phyloP scores from a whole-genome alignment of 129 eudicot genomes.

The Centrapalus pauciflorus region DNA sequence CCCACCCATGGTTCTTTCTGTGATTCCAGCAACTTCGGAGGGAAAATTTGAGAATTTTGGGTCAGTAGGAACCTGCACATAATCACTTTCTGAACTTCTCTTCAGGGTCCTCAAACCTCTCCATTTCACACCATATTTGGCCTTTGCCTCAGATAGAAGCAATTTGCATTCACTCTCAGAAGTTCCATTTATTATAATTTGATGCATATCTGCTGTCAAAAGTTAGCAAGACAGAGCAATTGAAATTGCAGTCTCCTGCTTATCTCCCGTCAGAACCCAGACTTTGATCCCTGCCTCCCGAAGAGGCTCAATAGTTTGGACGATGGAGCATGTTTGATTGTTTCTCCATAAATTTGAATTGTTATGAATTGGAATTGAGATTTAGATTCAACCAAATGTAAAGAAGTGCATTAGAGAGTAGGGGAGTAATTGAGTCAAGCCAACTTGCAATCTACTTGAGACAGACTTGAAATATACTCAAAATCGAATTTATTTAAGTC shows the following conservation, averaged over 20 bases:
- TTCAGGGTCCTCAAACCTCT: constrained; percentile 20
- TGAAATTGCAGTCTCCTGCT: constrained; percentile 95
- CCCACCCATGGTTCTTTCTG: constrained; percentile 25
- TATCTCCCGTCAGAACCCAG: constrained; percentile 97
- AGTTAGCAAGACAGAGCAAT: constrained; percentile 81
- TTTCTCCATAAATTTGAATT: constrained; percentile 35
- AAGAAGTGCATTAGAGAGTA: no score
- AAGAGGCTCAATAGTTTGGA: constrained; percentile 73
- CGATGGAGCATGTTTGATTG: constrained; percentile 10
- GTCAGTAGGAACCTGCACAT: constrained; percentile 38
- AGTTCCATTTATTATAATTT: constrained; percentile 71
- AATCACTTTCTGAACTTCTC: constrained; percentile 22
- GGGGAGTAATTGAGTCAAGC: no score
- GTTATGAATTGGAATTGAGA: not conserved
- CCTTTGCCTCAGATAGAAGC: constrained; percentile 69
- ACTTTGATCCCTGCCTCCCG: constrained; percentile 91
- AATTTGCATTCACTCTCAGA: constrained; percentile 70
- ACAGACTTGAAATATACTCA: no score
- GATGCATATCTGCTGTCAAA: constrained; percentile 81
- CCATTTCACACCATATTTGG: constrained; percentile 38
- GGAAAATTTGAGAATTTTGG: constrained; percentile 14
- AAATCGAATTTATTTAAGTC: no score
- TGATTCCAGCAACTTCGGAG: constrained; percentile 18
- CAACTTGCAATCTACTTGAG: no score
- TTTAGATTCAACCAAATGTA: no score